phyloP scores from a whole-genome alignment of 805 yeast genomes.

The Lipomyces orientalis region DNA sequence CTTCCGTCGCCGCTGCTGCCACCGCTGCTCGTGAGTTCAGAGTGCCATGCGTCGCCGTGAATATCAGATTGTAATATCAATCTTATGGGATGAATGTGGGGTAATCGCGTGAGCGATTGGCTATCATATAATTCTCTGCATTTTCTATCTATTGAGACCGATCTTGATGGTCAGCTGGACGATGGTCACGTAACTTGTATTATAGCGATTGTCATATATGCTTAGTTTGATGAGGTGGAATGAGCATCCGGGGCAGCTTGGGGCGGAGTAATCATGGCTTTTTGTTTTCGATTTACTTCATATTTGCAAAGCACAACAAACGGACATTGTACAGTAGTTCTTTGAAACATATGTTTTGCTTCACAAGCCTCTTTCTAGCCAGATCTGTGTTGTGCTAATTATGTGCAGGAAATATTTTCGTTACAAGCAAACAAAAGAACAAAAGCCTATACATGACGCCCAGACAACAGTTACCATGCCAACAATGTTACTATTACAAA shows the following conservation, averaged over 20 bases:
- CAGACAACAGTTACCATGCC: neutral
- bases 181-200: neutral
- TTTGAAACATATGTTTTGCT: neutral
- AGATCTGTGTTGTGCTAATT: neutral
- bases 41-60: constrained; percentile 29
- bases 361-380: neutral
- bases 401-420: neutral
- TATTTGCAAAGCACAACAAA: neutral
- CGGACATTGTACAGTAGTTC: neutral
- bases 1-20: constrained; percentile 1
- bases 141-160: neutral
- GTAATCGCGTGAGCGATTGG: neutral
- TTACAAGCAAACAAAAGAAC: neutral
- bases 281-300: neutral
- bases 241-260: neutral
- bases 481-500: neutral
- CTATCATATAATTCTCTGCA: neutral
- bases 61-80: constrained; percentile 20
- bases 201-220: neutral
- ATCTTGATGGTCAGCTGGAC: neutral
- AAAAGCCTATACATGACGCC: neutral
- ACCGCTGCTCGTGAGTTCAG: constrained; percentile 21
- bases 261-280: neutral
- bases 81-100: neutral
- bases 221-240: neutral